Conservation (phyloP, 805 yeast genomes). For the Lipomyces yamanashiensis region DNA sequence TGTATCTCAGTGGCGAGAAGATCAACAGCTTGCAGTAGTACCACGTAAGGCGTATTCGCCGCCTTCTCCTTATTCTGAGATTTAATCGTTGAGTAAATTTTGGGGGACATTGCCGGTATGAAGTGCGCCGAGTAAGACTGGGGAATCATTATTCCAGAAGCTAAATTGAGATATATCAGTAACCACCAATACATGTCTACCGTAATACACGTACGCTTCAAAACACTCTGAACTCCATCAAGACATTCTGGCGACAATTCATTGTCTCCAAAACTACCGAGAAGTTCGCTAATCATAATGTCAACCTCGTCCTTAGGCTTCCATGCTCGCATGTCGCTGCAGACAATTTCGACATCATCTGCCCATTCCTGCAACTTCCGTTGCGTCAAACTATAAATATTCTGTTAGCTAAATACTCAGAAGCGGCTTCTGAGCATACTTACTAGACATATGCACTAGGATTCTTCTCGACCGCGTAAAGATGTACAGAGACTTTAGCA, state of each 20-base stretch:
- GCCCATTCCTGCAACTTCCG: conserved; percentile 61
- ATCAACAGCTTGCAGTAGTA: conserved; percentile 49
- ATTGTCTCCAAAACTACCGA: conserved; percentile 93
- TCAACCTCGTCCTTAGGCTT: conserved; percentile 50
- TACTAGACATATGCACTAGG: conserved; percentile 54
- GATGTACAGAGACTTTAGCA: conserved; percentile 39
- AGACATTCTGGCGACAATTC: conserved; percentile 87
- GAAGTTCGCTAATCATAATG: conserved; percentile 74
- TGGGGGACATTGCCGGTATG: conserved; percentile 70
- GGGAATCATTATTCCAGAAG: conserved; percentile 64
- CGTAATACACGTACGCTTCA: conserved; percentile 47
- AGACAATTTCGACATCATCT: conserved; percentile 54
- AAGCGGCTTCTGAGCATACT: background rate
- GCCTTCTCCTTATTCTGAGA: conserved; percentile 21
- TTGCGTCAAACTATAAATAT: conserved; percentile 48
- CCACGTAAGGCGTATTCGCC: conserved; percentile 52
- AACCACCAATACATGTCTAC: conserved; percentile 52
- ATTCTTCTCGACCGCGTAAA: conserved; percentile 76
- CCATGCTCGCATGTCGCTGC: conserved; percentile 65
- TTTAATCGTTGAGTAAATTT: conserved; percentile 47
- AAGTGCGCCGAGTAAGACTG: conserved; percentile 60
- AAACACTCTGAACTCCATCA: conserved; percentile 48
- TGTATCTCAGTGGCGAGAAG: conserved; percentile 54
- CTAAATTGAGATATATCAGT: conserved; percentile 42
- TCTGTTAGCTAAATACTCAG: background rate